Conservation (phyloP, 306 rosid genomes). For the Mimosa bimucronata region DNA sequence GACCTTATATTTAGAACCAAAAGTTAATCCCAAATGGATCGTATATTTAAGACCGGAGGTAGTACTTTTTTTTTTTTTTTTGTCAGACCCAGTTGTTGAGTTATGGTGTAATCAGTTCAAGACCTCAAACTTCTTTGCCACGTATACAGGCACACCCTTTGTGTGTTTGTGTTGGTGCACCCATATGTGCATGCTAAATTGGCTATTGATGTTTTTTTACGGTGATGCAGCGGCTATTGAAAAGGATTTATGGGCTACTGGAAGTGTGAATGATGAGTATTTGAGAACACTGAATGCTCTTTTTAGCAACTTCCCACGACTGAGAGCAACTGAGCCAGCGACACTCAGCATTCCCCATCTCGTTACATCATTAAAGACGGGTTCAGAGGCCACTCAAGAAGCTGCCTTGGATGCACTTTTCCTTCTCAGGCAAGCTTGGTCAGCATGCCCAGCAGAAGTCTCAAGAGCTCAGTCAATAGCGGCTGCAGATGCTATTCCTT, state of each 20-base stretch:
- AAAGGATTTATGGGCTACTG: slow-evolving; percentile 94
- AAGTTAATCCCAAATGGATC: slow-evolving; percentile 12
- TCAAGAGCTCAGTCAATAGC: slow-evolving; percentile 98
- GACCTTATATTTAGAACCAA: neutral
- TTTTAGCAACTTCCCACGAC: slow-evolving; percentile 95
- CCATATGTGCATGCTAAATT: slow-evolving; percentile 8
- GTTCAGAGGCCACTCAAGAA: slow-evolving; percentile 97
- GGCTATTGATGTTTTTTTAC: slow-evolving; percentile 24
- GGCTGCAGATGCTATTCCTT: slow-evolving; percentile 93
- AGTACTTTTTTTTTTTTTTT: neutral
- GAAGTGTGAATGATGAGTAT: slow-evolving; percentile 95
- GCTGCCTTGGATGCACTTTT: slow-evolving; percentile 95
- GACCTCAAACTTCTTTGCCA: slow-evolving; percentile 25
- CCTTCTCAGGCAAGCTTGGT: slow-evolving; percentile 99
- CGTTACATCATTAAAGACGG: slow-evolving; percentile 90
- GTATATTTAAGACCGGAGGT: neutral
- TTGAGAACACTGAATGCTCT: slow-evolving; percentile 93
- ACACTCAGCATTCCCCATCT: slow-evolving; percentile 98
- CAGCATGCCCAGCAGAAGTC: slow-evolving; percentile 97
- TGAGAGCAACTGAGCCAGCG: slow-evolving; percentile 97
- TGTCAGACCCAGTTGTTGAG: slow-evolving; percentile 17
- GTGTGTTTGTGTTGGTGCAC: neutral
- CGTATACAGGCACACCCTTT: slow-evolving; percentile 16
- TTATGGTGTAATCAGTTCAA: slow-evolving; percentile 24
- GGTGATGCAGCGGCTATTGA: slow-evolving; percentile 81